Evolutionary conservation across 2,329 filamentous ascomycete genomes (phyloP).

Genomic region (Pseudopithomyces chartarum): DNA sequence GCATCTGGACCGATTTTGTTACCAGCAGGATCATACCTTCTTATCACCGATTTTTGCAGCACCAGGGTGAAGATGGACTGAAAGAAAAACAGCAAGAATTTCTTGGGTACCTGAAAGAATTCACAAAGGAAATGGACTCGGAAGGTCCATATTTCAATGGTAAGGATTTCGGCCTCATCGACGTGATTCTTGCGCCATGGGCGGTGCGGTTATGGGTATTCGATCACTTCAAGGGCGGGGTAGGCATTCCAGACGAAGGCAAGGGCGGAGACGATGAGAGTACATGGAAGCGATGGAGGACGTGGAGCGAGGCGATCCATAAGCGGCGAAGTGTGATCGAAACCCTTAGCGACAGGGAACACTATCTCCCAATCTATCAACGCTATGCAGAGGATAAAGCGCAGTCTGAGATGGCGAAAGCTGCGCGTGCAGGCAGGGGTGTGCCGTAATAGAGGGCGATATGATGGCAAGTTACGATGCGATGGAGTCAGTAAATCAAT

Average conservation of each 20-base stretch:
- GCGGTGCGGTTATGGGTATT: constrained; percentile 73
- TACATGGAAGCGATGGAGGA: constrained; percentile 68
- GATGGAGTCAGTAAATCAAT: too few species aligned
- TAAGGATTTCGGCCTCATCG: constrained; percentile 66
- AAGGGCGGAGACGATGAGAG: constrained; percentile 58
- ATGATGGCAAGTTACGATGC: too few species aligned
- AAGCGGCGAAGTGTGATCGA: constrained; percentile 66
- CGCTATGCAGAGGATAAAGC: constrained; percentile 54
- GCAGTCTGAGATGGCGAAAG: constrained; percentile 55
- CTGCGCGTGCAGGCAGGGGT: constrained; percentile 61
- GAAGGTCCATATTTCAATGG: constrained; percentile 72
- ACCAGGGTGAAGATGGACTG: constrained; percentile 44
- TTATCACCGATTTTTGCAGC: constrained; percentile 65
- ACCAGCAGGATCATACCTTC: constrained; percentile 68
- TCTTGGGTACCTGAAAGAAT: constrained; percentile 61
- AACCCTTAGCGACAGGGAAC: constrained; percentile 70
- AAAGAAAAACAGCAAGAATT: constrained; percentile 64
- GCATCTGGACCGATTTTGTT: constrained; percentile 78
- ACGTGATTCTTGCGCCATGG: constrained; percentile 76
- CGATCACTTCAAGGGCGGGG: constrained; percentile 71
- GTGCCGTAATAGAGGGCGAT: constrained; percentile 58
- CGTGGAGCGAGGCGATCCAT: constrained; percentile 66
- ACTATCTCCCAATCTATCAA: constrained; percentile 71
- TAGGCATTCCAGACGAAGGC: constrained; percentile 56
- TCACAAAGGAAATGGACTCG: constrained; percentile 65